Evolutionary conservation across 495 filamentous ascomycete genomes (phyloP).

Genomic region (Tirmania nivea): DNA sequence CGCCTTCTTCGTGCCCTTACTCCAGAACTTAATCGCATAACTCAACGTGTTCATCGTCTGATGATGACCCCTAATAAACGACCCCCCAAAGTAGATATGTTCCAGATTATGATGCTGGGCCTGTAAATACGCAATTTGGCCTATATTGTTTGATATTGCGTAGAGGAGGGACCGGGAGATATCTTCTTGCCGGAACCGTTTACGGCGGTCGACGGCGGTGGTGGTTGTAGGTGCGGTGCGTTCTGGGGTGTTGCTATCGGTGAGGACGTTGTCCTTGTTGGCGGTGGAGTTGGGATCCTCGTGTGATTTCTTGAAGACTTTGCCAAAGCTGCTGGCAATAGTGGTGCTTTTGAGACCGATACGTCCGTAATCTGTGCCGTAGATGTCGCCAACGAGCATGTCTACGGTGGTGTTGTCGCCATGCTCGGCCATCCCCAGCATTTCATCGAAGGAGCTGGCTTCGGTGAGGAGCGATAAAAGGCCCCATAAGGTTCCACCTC

Average conservation of each 20-base stretch:
- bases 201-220: conserved; percentile 5
- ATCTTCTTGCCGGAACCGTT: conserved; percentile 38
- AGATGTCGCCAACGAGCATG: conserved; percentile 96
- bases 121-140: conserved; percentile 89
- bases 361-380: conserved; percentile 83
- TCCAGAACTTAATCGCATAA: conserved; percentile 95
- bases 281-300: background rate
- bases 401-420: conserved; percentile 87
- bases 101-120: conserved; percentile 76
- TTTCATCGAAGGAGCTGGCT: conserved; percentile 59
- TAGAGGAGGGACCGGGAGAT: conserved; percentile 57
- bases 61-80: conserved; percentile 84
- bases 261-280: background rate
- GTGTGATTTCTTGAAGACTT: conserved; percentile 46
- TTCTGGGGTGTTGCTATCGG: conserved; percentile 35
- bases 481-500: conserved; percentile 91
- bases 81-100: conserved; percentile 92
- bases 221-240: conserved; percentile 41
- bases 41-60: conserved; percentile 95
- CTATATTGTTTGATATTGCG: conserved; percentile 56
- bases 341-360: conserved; percentile 85
- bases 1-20: conserved; percentile 75
- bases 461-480: conserved; percentile 75
- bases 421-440: conserved; percentile 65
- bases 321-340: conserved; percentile 89